A percentile compares a stretch with the other conserved stretches of the same genome.
These are phyloP conservation scores for Panaeolus papilionaceus DNA, from an alignment of 768 basidiomycete genomes.

Conservation along the genomic window DNA sequence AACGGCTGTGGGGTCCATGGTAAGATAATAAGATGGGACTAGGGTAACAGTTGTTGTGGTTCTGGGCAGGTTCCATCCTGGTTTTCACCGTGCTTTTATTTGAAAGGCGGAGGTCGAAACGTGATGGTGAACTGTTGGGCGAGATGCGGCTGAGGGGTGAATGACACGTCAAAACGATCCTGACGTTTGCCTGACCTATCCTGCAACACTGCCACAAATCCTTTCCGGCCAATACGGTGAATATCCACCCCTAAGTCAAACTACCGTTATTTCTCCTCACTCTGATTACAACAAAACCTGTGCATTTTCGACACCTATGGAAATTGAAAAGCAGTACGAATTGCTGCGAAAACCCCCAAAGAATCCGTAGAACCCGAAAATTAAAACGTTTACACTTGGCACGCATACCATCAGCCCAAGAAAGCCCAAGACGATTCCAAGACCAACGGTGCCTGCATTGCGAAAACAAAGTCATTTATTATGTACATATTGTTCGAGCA, in stretches of 20 bases:
- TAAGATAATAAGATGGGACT: not conserved
- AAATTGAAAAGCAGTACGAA: too few relatives aligned
- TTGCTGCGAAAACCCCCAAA: not conserved
- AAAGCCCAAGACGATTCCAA: too few relatives aligned
- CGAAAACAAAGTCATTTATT: too few relatives aligned
- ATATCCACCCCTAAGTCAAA: not conserved
- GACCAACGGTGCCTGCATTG: too few relatives aligned
- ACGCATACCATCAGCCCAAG: not conserved
- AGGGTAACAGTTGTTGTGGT: not conserved
- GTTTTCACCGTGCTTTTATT: not conserved
- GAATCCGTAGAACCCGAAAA: not conserved
- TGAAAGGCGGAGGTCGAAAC: constrained; percentile 2
- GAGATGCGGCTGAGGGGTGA: too few relatives aligned
- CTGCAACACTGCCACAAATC: not conserved
- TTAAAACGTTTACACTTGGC: not conserved
- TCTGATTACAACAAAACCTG: too few relatives aligned
- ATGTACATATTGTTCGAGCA: too few relatives aligned
- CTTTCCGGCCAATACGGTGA: not conserved
- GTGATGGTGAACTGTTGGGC: not conserved
- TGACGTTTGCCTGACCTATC: not conserved
- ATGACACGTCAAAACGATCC: too few relatives aligned
- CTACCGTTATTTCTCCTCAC: not conserved
- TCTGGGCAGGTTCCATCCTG: not conserved
- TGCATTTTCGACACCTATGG: too few relatives aligned
- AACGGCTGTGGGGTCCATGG: constrained; percentile 49